Evolutionary conservation across 2,329 filamentous ascomycete species (phyloP).

Genomic region (Chalaropsis ovoidea): DNA sequence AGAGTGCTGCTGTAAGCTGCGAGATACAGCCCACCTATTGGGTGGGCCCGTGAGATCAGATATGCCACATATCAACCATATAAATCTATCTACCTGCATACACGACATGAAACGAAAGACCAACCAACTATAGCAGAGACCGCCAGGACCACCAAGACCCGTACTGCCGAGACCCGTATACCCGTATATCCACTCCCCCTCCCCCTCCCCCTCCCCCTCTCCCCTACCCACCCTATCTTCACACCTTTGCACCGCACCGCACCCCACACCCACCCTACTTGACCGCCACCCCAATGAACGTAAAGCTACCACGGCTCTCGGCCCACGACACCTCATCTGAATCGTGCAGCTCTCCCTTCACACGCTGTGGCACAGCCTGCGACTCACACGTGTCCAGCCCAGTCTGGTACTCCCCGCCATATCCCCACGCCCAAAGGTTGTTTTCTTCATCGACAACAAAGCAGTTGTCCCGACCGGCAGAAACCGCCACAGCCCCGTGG

Average conservation of each 20-base stretch:
- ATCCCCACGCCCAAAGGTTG: conserved; percentile 23
- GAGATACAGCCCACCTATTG: too few relatives aligned
- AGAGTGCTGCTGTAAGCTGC: too few relatives aligned
- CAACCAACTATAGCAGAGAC: not conserved
- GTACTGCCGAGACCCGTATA: not conserved
- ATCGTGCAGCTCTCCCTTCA: conserved; percentile 10
- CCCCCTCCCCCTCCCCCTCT: not conserved
- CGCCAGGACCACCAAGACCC: not conserved
- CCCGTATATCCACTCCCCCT: not conserved
- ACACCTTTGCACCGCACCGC: not conserved
- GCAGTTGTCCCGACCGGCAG: conserved; percentile 22
- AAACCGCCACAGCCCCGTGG: conserved; percentile 3
- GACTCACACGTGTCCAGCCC: conserved; percentile 17
- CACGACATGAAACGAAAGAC: not conserved
- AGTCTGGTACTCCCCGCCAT: conserved; percentile 22
- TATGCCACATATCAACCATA: too few relatives aligned
- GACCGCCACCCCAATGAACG: conserved; percentile 22
- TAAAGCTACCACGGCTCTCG: conserved; percentile 19
- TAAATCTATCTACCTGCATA: not conserved
- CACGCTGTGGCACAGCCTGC: conserved; percentile 14
- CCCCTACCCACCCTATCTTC: not conserved
- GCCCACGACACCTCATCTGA: conserved; percentile 19
- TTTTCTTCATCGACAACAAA: conserved; percentile 19
- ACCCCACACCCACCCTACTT: not conserved
- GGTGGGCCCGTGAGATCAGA: too few relatives aligned